Base-by-base conservation (phyloP, 345 rosid genomes). In the Geranium rotundifolium region DNA sequence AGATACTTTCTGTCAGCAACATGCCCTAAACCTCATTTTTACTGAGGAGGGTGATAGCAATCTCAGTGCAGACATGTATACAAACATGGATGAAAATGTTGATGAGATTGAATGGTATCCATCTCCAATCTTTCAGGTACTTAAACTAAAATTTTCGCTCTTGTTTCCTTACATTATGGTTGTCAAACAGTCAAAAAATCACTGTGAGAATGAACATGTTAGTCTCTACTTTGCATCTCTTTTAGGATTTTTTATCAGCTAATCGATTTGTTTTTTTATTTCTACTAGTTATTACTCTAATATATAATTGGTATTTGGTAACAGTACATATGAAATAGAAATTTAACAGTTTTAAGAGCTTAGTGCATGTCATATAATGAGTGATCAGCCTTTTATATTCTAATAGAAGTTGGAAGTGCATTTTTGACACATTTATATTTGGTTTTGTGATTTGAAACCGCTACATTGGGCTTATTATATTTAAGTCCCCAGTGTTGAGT, bases 21-120 rank as follows among this genome's bases (percentile, higher is more conserved):
- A 95, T 86, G 99, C 89, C n/a, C 81, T 95, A 57, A 96, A 95
- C 71, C 95, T 95, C 74, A 90, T 95, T 72, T 95, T 88, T 65
- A 85, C 96, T 5, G 99, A 95, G 77, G 99, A 95, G 61, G 99
- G 97, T 64, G 97, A 90, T 62, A 90, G 93, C 76, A 82, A 84
- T 81, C 86, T 95, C 60, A 77, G 71, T 73, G 99, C 99, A 13
- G 97, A 95, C 67, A 81, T 85, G 91, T 95, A 90, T 76, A 77
- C 85, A 71, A 85, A 84, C 85, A 75, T 90, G 78, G 91, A 85
- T 75, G 89, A 85, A 73, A 80, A 72, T 75, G 85, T 67, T 31
- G 93, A 86, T 54, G 95, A 84, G 29, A 68, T 80, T 7, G 96
- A 90, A 18, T 86, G 91, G 88, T 77, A 86, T 72, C 97, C 99